These are phyloP conservation scores for Colletotrichum destructivum DNA, from an alignment of 2,329 filamentous ascomycete species.

Conservation along the genomic window DNA sequence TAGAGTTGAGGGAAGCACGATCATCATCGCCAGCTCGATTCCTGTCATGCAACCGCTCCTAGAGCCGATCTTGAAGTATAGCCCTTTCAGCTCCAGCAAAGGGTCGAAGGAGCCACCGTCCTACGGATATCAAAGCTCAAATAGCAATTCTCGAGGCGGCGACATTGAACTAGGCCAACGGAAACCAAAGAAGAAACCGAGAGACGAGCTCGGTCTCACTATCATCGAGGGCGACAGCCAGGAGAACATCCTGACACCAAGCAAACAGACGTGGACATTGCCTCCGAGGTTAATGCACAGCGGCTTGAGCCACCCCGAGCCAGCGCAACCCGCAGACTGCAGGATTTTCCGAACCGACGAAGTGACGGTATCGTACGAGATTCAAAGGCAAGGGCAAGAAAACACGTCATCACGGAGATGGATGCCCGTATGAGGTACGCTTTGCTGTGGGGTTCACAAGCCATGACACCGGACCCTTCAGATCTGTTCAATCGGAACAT, in stretches of 20 bases:
- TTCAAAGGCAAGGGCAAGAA: not conserved
- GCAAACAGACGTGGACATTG: not conserved
- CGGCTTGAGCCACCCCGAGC: not conserved
- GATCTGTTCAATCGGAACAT: no score
- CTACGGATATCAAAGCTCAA: not conserved
- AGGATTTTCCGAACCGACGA: not conserved
- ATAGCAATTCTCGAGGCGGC: not conserved
- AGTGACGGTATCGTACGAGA: not conserved
- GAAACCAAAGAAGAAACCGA: constrained; percentile 29
- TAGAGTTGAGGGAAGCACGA: constrained; percentile 53
- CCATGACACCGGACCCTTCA: no score
- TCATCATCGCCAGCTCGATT: constrained; percentile 55
- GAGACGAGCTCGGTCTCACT: constrained; percentile 40
- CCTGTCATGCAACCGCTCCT: constrained; percentile 52
- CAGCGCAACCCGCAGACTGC: not conserved
- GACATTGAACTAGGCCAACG: constrained; percentile 36
- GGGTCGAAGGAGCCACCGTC: not conserved
- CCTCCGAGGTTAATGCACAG: not conserved
- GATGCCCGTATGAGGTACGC: not conserved
- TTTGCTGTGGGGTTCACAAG: no score
- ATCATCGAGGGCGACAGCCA: constrained; percentile 42
- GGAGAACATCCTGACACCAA: constrained; percentile 32
- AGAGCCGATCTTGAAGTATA: constrained; percentile 13
- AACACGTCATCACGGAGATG: not conserved
- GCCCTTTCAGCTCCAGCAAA: constrained; percentile 46